Evolutionary conservation across 495 filamentous ascomycete genomes (phyloP).

Genomic region (Annulohypoxylon stygium): DNA sequence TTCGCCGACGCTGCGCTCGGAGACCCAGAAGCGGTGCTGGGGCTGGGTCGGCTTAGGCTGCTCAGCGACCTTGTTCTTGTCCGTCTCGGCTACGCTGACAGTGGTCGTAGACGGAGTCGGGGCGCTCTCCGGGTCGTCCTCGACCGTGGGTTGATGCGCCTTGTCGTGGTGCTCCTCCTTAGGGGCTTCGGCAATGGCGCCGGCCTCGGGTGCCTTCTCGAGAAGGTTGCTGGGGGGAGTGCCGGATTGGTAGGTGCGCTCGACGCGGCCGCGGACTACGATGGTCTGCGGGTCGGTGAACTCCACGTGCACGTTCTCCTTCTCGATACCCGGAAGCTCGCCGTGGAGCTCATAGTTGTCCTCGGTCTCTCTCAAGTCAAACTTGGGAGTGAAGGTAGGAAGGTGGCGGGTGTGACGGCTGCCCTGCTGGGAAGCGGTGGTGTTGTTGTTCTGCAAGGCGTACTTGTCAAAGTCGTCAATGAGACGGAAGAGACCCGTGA

Average conservation of each 20-base stretch:
- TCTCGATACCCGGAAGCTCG: slow-evolving; percentile 86
- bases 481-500: slow-evolving; percentile 78
- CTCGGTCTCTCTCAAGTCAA: slow-evolving; percentile 81
- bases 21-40: slow-evolving; percentile 77
- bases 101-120: slow-evolving; percentile 18
- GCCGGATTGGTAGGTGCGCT: slow-evolving; percentile 66
- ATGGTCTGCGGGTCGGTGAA: slow-evolving; percentile 86
- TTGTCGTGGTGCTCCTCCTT: slow-evolving; percentile 54
- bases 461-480: slow-evolving; percentile 80
- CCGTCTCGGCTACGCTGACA: slow-evolving; percentile 44
- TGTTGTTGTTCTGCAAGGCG: slow-evolving; percentile 43
- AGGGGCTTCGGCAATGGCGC: slow-evolving; percentile 54
- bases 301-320: slow-evolving; percentile 83
- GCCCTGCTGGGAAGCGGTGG: slow-evolving; percentile 34
- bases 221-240: slow-evolving; percentile 56
- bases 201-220: slow-evolving; percentile 43
- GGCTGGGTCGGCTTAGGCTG: slow-evolving; percentile 52
- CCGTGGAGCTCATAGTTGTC: slow-evolving; percentile 83
- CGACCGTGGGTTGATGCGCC: slow-evolving; percentile 71
- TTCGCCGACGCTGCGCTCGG: slow-evolving; percentile 82
- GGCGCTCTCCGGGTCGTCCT: slow-evolving; percentile 63
- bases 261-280: slow-evolving; percentile 75
- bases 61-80: slow-evolving; percentile 49
- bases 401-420: slow-evolving; percentile 41
- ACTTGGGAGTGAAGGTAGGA: slow-evolving; percentile 75